Evolutionary conservation across 2,329 filamentous ascomycete genomes (phyloP), one percentile per base, ranked within the genome.

Genomic region (Zasmidium cellare): DNA sequence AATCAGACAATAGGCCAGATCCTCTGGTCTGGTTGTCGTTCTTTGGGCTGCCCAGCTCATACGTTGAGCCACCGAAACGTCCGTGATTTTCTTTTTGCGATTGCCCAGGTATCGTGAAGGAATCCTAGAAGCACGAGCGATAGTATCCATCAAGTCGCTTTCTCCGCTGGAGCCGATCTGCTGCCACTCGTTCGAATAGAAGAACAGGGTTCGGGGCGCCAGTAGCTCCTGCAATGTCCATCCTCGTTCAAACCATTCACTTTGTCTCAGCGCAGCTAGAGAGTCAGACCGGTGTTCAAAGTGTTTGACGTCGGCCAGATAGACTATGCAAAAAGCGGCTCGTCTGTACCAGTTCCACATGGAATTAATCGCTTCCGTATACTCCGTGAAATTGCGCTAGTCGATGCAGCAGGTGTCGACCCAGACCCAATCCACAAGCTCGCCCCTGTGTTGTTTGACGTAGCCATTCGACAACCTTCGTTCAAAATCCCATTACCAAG

Each of bases 1-100:
- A 2, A 80, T 56, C 0, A 81, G 65, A 3, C 70, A 78, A 47
- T 80, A 81, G 0, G 76, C 76, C 18, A 70, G 69, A 38, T 80
- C 79, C 45, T 80, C 77, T 0, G 51, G 1, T 2, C 69, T n/a
- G n/a, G 56, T 59, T 9, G 57, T 56, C 9, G 16, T 44, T 46
- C 59, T 49, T 6, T 19, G 9, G 5, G 24, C n/a, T 16, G 50
- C 53, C 59, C 59, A 61, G 14, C 49, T 58, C 51, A 61, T 55
- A 3, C 25, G 25, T 22, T 51, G 14, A n/a, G 49, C 49, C 3
- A 51, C 11, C 2, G 22, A 49, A n/a, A 49, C n/a, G 16, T 49
- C 23, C 11, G 23, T 24, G 16, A 49, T 20, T 18, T 28, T 28
- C 11, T 6, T 41, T 22, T 22, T 3, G 45, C 20, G 23, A 22